Evolutionary conservation across 306 rosid species (phyloP), one percentile per base, ranked within the genome.

Genomic region (Psophocarpus tetragonolobus): DNA sequence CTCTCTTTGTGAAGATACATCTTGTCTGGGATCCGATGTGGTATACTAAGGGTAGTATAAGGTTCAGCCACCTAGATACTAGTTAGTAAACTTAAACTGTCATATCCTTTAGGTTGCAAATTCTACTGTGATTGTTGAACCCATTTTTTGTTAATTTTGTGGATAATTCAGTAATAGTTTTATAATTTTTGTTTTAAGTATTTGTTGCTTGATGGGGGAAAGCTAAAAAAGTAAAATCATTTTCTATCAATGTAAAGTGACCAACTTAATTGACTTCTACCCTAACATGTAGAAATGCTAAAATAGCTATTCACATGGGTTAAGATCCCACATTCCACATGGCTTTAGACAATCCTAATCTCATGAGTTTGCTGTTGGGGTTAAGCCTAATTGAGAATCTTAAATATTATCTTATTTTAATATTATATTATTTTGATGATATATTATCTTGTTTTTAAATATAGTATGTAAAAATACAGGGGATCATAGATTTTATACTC

Each of bases 41-140:
- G 63, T 71, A 44, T 60, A 65, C 38, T 72, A 72, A 35, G 26
- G 30, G 29, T 38, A 72, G 57, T 44, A 20, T 21, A 68, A 62
- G 23, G 30, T 74, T 42, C 36, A 64, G 45, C 39, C 71, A 72
- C 71, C 29, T 74, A 56, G 57, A 26, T 62, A 51, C 47, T 74
- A 36, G 64, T 68, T 69, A 68, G 53, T 75, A 27, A 15, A 68
- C 41, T 79, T 74, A 36, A 79, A 33, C 29, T 12, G 64, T 18
- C 47, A 2, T 20, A 39, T 51, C 61, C 24, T 35, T 27, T 12
- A 17, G 44, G 44, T 71, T 17, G 8, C 27, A 33, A 66, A 18
- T 66, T 56, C 13, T 36, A 13, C 9, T 21, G 24, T 47, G 35
- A 21, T 79, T 63, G 21, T 23, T 6, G 13, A 6, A 56, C 42